These are phyloP conservation scores for Paraphoma chrysanthemicola DNA, from an alignment of 2,329 filamentous ascomycete species.

Conservation along the genomic window DNA sequence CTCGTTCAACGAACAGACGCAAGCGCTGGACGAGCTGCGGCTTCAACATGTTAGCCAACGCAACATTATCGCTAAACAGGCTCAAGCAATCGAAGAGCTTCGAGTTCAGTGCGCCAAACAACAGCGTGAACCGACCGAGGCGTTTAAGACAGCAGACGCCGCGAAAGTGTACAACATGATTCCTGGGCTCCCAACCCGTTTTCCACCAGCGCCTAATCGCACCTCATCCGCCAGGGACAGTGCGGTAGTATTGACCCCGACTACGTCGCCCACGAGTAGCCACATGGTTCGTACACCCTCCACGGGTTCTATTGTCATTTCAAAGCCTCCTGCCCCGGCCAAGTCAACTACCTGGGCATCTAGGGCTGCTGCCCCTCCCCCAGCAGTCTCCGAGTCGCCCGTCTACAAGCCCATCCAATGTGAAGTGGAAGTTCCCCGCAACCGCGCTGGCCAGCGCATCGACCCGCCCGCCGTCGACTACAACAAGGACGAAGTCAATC, in stretches of 20 bases:
- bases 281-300: slow-evolving; percentile 35
- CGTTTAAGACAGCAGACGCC: background rate
- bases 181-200: slow-evolving; percentile 31
- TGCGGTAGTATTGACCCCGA: slow-evolving; percentile 14
- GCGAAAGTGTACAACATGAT: slow-evolving; percentile 26
- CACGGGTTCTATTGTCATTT: slow-evolving; percentile 32
- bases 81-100: too few relatives aligned
- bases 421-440: slow-evolving; percentile 58
- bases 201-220: slow-evolving; percentile 24
- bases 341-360: slow-evolving; percentile 40
- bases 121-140: background rate
- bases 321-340: slow-evolving; percentile 6
- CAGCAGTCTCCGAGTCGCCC: slow-evolving; percentile 26
- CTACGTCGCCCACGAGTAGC: slow-evolving; percentile 2
- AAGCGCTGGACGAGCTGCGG: too few relatives aligned
- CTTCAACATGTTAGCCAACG: too few relatives aligned
- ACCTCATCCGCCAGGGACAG: slow-evolving; percentile 21
- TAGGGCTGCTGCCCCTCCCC: slow-evolving; percentile 44
- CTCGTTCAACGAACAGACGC: too few relatives aligned
- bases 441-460: slow-evolving; percentile 66
- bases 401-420: slow-evolving; percentile 33
- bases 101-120: background rate
- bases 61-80: too few relatives aligned
- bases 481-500: slow-evolving; percentile 63
- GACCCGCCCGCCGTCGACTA: slow-evolving; percentile 59